Conservation (phyloP, 331 rosid species). For the Malus hybrid region DNA sequence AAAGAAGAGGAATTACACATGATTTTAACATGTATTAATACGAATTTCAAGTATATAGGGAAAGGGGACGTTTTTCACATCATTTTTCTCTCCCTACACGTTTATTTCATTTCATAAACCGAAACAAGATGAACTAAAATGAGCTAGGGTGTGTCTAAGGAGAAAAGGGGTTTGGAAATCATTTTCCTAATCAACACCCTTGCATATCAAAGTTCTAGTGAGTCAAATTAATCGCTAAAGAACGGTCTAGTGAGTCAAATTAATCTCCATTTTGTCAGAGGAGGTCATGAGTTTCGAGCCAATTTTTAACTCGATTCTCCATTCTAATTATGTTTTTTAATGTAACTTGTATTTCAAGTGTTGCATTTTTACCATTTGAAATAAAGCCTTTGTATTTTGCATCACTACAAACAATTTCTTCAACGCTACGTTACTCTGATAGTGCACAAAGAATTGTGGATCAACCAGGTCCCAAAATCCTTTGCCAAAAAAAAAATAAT, state of each 20-base stretch:
- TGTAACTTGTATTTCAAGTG: neutral
- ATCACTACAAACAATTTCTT: no score
- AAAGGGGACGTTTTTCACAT: neutral
- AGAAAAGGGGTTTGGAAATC: neutral
- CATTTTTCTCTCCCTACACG: neutral
- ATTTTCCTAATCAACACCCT: neutral
- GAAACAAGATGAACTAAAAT: neutral
- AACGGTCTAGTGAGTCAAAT: neutral
- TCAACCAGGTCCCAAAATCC: no score
- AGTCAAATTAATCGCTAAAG: no score
- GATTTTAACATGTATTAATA: neutral
- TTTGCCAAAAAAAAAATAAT: neutral
- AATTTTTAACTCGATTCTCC: neutral
- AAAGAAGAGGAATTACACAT: neutral
- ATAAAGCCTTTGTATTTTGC: no score
- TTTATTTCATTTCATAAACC: no score
- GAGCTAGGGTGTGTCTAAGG: neutral
- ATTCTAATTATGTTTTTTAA: no score
- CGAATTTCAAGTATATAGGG: neutral
- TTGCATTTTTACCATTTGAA: neutral
- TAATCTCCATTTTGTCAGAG: neutral
- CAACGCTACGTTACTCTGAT: no score
- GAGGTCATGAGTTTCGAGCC: neutral
- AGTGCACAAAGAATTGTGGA: no score
- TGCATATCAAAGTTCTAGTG: neutral